Evolutionary conservation across 192 early-diverging fungal genomes (phyloP).

Genomic region (Pilaira anomala): DNA sequence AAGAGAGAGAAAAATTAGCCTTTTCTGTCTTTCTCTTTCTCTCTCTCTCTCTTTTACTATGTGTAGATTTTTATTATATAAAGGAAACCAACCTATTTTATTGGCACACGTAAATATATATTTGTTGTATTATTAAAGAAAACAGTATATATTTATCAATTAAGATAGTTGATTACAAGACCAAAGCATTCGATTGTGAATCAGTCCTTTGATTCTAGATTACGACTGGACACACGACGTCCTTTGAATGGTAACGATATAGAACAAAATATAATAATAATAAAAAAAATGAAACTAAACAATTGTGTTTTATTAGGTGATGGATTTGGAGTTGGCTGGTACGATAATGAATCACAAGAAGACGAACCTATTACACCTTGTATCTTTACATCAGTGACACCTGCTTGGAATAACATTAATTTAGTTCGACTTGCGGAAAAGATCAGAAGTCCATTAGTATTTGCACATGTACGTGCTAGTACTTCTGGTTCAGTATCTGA

Average conservation of each 20-base stretch:
- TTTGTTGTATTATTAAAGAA: too few species aligned
- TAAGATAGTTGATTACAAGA: conserved; percentile 59
- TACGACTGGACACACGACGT: conserved; percentile 60
- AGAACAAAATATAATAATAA: background rate
- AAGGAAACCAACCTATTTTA: conserved; percentile 71
- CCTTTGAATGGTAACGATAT: conserved; percentile 60
- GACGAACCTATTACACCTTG: conserved; percentile 53
- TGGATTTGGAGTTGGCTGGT: conserved; percentile 79
- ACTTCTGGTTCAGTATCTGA: conserved; percentile 73
- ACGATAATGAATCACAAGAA: conserved; percentile 56
- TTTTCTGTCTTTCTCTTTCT: conserved; percentile 8
- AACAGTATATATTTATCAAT: background rate
- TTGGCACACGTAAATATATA: conserved; percentile 56
- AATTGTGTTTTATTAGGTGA: conserved; percentile 46
- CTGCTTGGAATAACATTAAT: conserved; percentile 80
- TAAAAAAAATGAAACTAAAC: background rate
- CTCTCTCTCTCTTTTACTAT: conserved; percentile 32
- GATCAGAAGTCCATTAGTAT: conserved; percentile 68
- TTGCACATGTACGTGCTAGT: conserved; percentile 77
- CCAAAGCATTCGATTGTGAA: conserved; percentile 79
- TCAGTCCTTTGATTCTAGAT: conserved; percentile 73
- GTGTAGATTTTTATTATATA: conserved; percentile 76
- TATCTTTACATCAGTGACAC: conserved; percentile 79
- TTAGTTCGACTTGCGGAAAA: conserved; percentile 72
- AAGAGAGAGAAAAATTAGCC: too few species aligned